Evolutionary conservation across 78 protist species (phyloP).

Genomic region (Anaeramoeba flamelloides): DNA sequence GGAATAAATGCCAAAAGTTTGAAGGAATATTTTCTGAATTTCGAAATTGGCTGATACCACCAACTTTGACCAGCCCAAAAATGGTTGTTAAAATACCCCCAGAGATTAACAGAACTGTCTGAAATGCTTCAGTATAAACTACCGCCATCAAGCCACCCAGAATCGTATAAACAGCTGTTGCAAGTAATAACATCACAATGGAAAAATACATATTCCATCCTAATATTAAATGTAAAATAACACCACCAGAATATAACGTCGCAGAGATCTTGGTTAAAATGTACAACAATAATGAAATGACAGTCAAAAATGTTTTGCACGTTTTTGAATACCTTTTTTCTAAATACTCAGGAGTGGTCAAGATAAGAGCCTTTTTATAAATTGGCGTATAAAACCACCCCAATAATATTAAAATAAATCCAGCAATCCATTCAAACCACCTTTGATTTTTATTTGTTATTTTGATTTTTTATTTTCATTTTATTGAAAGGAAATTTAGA

Average conservation of each 20-base stretch:
- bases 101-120: slow-evolving; percentile 13
- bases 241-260: slow-evolving; percentile 22
- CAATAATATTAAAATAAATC: slow-evolving; percentile 2
- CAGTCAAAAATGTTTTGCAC: slow-evolving; percentile 6
- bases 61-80: slow-evolving; percentile 10
- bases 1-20: slow-evolving; percentile 8
- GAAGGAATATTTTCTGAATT: not conserved
- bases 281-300: slow-evolving; percentile 17
- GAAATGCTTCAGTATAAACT: slow-evolving; percentile 28
- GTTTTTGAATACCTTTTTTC: slow-evolving; percentile 14
- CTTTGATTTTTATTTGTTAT: not conserved
- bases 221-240: slow-evolving; percentile 8
- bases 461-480: not conserved
- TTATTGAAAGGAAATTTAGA: not conserved
- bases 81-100: slow-evolving; percentile 6
- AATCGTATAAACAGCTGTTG: slow-evolving; percentile 25
- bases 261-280: slow-evolving; percentile 26
- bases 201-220: slow-evolving; percentile 11
- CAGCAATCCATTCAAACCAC: slow-evolving; percentile 19
- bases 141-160: slow-evolving; percentile 29
- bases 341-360: slow-evolving; percentile 24
- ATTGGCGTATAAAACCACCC: slow-evolving; percentile 27
- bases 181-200: slow-evolving; percentile 1
- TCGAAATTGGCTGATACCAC: slow-evolving; percentile 2
- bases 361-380: slow-evolving; percentile 5